Base-by-base conservation (phyloP, 2,329 filamentous ascomycete genomes). In the Fusarium sp. region DNA sequence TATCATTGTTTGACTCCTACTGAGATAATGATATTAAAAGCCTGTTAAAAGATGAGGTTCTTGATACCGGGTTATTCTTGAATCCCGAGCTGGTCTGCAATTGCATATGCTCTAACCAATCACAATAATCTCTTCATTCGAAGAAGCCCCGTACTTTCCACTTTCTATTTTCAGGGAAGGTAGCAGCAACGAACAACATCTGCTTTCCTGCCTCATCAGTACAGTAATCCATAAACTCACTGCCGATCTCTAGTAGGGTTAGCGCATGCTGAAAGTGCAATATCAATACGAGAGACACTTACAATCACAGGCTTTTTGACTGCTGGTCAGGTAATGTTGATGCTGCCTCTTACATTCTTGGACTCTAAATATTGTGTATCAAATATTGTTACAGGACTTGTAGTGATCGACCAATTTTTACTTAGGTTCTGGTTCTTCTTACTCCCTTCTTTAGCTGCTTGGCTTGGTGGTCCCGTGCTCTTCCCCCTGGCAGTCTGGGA, bases 391-490 rank as follows among this genome's bases (percentile, higher is more conserved):
- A 31, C 58, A 57, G 42, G 37, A 43, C 42, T 31, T 44, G 37
- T 20, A 63, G 35, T 42, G 66, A 68, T 68, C 66, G 44, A 65
- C 66, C 37, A 52, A 44, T 56, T 52, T 3, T 23, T 28, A n/a
- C 50, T 28, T n/a, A 55, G n/a, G n/a, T 26, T 60, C 18, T 59
- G n/a, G 15, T 28, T 48, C 38, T 48, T 39, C 50, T 55, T 65
- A 41, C 54, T 56, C 38, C 58, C 47, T 68, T 48, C 49, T 42
- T 35, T 61, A 59, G 65, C 49, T 56, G 48, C 64, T 65, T 46
- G 59, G 59, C 65, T 60, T 63, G 66, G 59, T 31, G 46, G 65
- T 49, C 37, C 41, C 66, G 50, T 63, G 57, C 26, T 47, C 31
- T 47, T 28, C 48, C 50, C 43, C 54, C 33, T 55, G 39, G 26